Evolutionary conservation across 306 rosid species (phyloP).

Genomic region (Quillaja saponaria): DNA sequence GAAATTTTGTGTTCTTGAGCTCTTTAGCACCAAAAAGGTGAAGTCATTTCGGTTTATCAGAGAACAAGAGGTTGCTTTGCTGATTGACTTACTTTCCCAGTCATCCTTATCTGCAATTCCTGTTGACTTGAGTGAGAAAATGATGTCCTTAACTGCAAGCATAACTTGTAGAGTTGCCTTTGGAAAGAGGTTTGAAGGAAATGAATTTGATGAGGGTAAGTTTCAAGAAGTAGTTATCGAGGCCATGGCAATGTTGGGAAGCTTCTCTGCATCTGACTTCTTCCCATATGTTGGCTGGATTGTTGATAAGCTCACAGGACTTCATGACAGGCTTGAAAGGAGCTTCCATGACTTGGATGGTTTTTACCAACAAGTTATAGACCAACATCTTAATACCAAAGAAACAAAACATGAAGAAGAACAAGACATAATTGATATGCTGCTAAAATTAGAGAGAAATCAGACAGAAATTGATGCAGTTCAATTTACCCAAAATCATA

Average conservation of each 20-base stretch:
- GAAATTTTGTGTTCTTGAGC: constrained; percentile 34
- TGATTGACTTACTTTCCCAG: too few species aligned
- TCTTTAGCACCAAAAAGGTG: constrained; percentile 35
- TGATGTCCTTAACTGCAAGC: background rate
- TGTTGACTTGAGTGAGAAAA: constrained; percentile 20
- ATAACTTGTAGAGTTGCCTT: constrained; percentile 29
- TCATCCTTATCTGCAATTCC: background rate
- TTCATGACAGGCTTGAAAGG: constrained; percentile 34
- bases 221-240: constrained; percentile 21
- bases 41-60: background rate
- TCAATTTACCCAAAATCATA: constrained; percentile 18
- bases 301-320: constrained; percentile 30
- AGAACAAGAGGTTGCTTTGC: too few species aligned
- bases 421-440: constrained; percentile 41
- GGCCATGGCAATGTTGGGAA: constrained; percentile 26
- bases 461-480: constrained; percentile 22
- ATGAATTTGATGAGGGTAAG: background rate
- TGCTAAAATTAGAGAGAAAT: constrained; percentile 41
- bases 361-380: constrained; percentile 42
- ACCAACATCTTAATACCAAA: constrained; percentile 41
- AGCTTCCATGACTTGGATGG: constrained; percentile 33
- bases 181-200: constrained; percentile 24
- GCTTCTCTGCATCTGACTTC: constrained; percentile 30
- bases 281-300: constrained; percentile 28
- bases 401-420: constrained; percentile 10